A percentile compares a stretch with the other conserved stretches of the same genome.
These are phyloP conservation scores for Fusarium pseudocircinatum DNA, from an alignment of 2,329 filamentous ascomycete genomes.

Conservation along the genomic window DNA sequence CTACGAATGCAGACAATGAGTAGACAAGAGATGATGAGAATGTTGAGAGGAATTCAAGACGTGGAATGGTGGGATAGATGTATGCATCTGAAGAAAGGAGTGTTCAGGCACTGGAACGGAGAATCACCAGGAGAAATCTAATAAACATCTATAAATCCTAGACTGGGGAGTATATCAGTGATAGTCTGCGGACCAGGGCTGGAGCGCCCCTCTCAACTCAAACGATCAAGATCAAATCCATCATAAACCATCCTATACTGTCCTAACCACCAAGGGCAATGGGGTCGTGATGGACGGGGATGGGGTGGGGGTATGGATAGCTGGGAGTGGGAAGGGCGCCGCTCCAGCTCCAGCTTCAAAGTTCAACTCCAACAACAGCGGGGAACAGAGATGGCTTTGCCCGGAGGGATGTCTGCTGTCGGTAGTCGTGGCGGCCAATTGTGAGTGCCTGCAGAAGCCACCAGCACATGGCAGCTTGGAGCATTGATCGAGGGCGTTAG, in stretches of 20 bases:
- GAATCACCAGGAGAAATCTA: constrained; percentile 45
- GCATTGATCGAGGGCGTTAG: constrained; percentile 49
- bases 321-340: constrained; percentile 40
- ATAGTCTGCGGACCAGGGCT: constrained; percentile 47
- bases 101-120: constrained; percentile 52
- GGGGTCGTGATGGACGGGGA: constrained; percentile 32
- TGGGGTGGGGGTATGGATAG: constrained; percentile 32
- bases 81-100: constrained; percentile 50
- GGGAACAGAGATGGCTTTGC: constrained; percentile 43
- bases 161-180: constrained; percentile 47
- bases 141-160: constrained; percentile 52
- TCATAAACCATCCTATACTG: constrained; percentile 39
- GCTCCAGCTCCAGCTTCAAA: constrained; percentile 5
- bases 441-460: constrained; percentile 38
- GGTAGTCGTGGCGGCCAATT: constrained; percentile 44
- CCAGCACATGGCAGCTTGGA: constrained; percentile 50
- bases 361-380: constrained; percentile 18
- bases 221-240: constrained; percentile 48
- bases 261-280: constrained; percentile 43
- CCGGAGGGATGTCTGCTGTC: not conserved
- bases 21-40: constrained; percentile 52
- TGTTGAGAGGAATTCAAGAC: constrained; percentile 56
- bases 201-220: constrained; percentile 44
- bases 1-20: constrained; percentile 47
- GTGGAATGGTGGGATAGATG: constrained; percentile 57